Evolutionary conservation across 2,329 filamentous ascomycete genomes (phyloP), one percentile per base, ranked within the genome.

Genomic region (Trichoderma arundinaceum): DNA sequence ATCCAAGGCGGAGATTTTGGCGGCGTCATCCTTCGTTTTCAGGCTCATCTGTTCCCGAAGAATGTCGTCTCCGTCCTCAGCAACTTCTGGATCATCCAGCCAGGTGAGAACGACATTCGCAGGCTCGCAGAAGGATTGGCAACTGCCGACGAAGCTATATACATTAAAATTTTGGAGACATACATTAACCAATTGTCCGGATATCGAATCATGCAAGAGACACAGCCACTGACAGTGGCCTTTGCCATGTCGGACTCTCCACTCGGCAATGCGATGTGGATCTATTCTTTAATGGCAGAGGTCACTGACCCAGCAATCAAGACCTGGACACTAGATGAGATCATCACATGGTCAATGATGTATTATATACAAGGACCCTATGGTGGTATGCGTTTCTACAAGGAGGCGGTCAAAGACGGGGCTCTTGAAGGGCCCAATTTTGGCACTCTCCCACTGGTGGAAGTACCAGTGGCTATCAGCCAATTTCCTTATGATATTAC

Each of bases 401-500:
- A 22, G 5, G 56, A 59, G 43, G 32, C 48, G 12, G 12, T 17
- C 9, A 38, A 59, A 15, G 56, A 48, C 8, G 56, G 56, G 4
- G 43, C 32, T 4, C 15, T 59, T 13, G 32, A 22, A 4, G 17
- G 28, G 7, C 7, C 17, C 19, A 32, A 35, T 10, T 59, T 59
- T 39, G 43, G 41, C 32, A 35, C 43, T 38, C 43, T 59, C 17
- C 56, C 56, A 2, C 9, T 48, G 5, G 56, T 59, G 32, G 17
- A 46, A 1, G 32, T 48, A 17, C 43, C 56, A 10, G 56, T 35
- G 17, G 56, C 56, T 9, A 59, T 59, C 32, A 59, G 56, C 43
- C 56, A 59, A 22, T 59, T 59, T n/a, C 56, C 56, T 48, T 59
- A 48, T 22, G 56, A 59, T 59, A 15, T 59, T 13, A 33, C 43